Evolutionary conservation across 139 green algal species (phyloP).

Genomic region (Micractinium conductrix): DNA sequence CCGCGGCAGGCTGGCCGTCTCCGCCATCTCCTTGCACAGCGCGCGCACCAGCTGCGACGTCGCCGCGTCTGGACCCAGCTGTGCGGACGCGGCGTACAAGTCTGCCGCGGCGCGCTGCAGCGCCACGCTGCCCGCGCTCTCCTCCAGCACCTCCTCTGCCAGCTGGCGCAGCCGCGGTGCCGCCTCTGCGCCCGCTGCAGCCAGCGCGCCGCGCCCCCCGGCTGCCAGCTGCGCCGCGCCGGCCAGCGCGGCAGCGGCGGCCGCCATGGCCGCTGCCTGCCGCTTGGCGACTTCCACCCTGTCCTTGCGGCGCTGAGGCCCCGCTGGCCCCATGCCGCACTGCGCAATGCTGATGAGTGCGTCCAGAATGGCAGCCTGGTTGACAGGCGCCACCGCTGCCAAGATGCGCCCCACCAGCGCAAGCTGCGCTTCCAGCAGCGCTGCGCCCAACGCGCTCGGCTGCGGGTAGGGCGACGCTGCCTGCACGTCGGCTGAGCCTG

Average conservation of each 20-base stretch:
- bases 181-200: background rate
- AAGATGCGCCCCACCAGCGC: slow-evolving; percentile 68
- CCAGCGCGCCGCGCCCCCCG: background rate
- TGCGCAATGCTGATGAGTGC: slow-evolving; percentile 27
- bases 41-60: slow-evolving; percentile 30
- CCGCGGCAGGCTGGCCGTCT: slow-evolving; percentile 41
- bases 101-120: slow-evolving; percentile 67
- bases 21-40: slow-evolving; percentile 43
- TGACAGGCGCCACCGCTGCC: slow-evolving; percentile 36
- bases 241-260: slow-evolving; percentile 51
- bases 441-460: slow-evolving; percentile 56
- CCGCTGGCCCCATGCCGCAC: background rate
- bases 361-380: slow-evolving; percentile 55
- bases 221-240: slow-evolving; percentile 47
- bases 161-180: slow-evolving; percentile 45
- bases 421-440: slow-evolving; percentile 69
- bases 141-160: slow-evolving; percentile 62
- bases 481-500: background rate
- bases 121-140: slow-evolving; percentile 33
- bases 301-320: slow-evolving; percentile 27
- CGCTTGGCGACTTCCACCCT: slow-evolving; percentile 16
- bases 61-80: slow-evolving; percentile 51
- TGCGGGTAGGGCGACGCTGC: slow-evolving; percentile 59
- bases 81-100: slow-evolving; percentile 67
- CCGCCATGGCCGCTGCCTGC: slow-evolving; percentile 27